Evolutionary conservation across 1,284 basidiomycete genomes (phyloP), one percentile per base, ranked within the genome.

Genomic region (Tranzscheliella williamsii): DNA sequence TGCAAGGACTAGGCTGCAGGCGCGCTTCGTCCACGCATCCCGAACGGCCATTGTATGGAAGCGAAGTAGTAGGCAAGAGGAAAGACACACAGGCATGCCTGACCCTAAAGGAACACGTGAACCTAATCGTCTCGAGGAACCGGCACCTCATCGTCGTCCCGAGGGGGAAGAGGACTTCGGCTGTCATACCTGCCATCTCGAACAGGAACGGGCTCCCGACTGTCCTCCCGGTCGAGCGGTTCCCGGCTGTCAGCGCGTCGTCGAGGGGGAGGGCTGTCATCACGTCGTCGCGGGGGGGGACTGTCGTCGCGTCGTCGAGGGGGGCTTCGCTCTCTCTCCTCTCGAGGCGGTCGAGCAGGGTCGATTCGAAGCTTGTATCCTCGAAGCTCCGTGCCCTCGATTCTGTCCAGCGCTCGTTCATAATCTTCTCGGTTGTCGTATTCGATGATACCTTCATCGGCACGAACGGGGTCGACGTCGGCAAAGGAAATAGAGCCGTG

Each of bases 401-500:
- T 71, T 44, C 60, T 68, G 47, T 68, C 65, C 17, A 77, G 61
- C 18, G 75, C 75, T 20, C 64, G 58, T 48, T 77, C 72, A 37
- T 66, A 64, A 51, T 77, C 75, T 16, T 77, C 73, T 26, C 65
- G 65, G 57, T 67, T 70, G 42, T 75, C 70, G 45, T 72, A 77
- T 62, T 77, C 75, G 31, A 77, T 60, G 21, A 72, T 58, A 39
- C 75, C 75, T 43, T 77, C 70, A 21, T 75, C 75, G 7, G 73
- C 68, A 18, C 72, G 67, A n/a, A 42, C 32, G 16, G 67, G 56
- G 42, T 72, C 71, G 34, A 77, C 69, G 35, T 77, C 73, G 31
- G 75, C 71, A 38, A 73, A 77, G 1, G 65, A 63, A 50, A 75
- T 60, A 37, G 62, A 54, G 17, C 94, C 94, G 2, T 91, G 89